Conservation (phyloP, 169 alveolate species). For the Perkinsus marinus region DNA sequence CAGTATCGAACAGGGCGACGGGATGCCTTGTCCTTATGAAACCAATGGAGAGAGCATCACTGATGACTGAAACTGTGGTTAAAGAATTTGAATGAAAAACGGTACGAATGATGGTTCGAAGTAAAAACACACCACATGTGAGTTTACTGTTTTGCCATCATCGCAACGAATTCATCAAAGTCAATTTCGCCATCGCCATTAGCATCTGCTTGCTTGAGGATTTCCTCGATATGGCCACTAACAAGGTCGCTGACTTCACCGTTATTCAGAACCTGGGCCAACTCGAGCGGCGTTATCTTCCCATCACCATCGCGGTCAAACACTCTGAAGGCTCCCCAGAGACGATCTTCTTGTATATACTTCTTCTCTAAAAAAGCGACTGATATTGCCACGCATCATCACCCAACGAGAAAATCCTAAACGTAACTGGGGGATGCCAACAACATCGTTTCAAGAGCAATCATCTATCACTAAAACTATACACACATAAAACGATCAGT, state of each 20-base stretch:
- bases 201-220: constrained; percentile 68
- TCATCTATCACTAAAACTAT: too few relatives aligned
- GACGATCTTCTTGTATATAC: constrained; percentile 48
- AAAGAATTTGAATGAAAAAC: too few relatives aligned
- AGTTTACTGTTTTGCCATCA: constrained; percentile 50
- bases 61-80: too few relatives aligned
- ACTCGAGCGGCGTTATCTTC: constrained; percentile 57
- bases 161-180: constrained; percentile 76
- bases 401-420: too few relatives aligned
- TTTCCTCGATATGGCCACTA: constrained; percentile 50
- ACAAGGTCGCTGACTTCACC: constrained; percentile 43
- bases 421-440: too few relatives aligned
- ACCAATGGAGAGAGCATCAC: too few relatives aligned
- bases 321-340: constrained; percentile 73
- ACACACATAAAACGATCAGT: too few relatives aligned
- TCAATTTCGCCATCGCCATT: constrained; percentile 81
- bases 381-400: neutral
- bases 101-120: too few relatives aligned
- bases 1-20: too few relatives aligned
- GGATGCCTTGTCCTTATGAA: too few relatives aligned
- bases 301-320: constrained; percentile 82
- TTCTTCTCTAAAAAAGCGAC: neutral
- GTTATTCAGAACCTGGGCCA: constrained; percentile 23
- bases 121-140: too few relatives aligned
- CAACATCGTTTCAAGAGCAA: too few relatives aligned